A percentile compares a stretch with the other conserved stretches of the same genome.
These are phyloP conservation scores for Hylodesmum podocarpum DNA, from an alignment of 306 rosid genomes.

Conservation along the genomic window DNA sequence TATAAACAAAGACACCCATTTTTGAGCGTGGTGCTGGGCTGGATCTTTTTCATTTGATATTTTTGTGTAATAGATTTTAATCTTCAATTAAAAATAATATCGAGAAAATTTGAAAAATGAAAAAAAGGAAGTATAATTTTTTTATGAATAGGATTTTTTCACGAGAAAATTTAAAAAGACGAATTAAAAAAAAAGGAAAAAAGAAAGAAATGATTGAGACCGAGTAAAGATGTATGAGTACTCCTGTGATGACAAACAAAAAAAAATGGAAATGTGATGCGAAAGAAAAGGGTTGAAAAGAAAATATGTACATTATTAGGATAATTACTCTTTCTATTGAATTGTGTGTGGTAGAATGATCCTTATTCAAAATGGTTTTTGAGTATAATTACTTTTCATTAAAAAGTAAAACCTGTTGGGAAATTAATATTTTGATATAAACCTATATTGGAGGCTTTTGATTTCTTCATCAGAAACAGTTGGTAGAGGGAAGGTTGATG, in stretches of 20 bases:
- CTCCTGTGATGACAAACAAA: background rate
- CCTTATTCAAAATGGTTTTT: too few species aligned
- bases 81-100: too few species aligned
- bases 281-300: background rate
- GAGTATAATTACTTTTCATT: too few species aligned
- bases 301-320: background rate
- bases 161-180: too few species aligned
- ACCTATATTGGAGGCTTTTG: too few species aligned
- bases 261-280: background rate
- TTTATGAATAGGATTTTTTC: too few species aligned
- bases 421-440: background rate
- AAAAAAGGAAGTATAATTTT: too few species aligned
- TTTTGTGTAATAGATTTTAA: too few species aligned
- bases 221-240: too few species aligned
- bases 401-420: background rate
- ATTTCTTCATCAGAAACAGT: too few species aligned
- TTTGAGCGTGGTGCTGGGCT: background rate
- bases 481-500: background rate
- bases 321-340: background rate
- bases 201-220: background rate
- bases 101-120: too few species aligned
- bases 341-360: background rate
- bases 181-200: background rate
- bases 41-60: too few species aligned
- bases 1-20: background rate